These are phyloP conservation scores for Hyaloscypha hepaticicola DNA, from an alignment of 495 filamentous ascomycete species.

Conservation along the genomic window DNA sequence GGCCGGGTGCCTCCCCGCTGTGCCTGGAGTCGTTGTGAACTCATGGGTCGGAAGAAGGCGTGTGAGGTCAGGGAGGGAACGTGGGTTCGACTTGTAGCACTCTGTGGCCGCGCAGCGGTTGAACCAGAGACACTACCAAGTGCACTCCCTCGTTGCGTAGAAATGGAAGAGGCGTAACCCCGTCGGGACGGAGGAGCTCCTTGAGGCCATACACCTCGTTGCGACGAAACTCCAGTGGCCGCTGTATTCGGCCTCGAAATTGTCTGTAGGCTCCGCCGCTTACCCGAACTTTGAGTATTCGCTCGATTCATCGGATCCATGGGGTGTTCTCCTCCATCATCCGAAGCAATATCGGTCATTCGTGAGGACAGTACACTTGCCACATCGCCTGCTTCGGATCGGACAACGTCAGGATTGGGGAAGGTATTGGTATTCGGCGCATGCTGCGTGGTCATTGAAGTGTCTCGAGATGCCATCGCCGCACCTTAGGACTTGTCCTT, in stretches of 20 bases:
- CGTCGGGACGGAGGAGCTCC: slow-evolving; percentile 45
- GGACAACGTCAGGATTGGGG: slow-evolving; percentile 39
- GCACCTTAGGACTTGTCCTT: slow-evolving; percentile 28
- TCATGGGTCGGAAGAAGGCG: slow-evolving; percentile 96
- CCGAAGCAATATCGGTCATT: slow-evolving; percentile 73
- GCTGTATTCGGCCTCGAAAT: slow-evolving; percentile 37
- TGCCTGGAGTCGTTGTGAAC: slow-evolving; percentile 89
- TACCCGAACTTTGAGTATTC: slow-evolving; percentile 31
- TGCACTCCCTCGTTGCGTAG: slow-evolving; percentile 24
- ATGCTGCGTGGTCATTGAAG: slow-evolving; percentile 35
- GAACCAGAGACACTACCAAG: slow-evolving; percentile 41
- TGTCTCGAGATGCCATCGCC: slow-evolving; percentile 29
- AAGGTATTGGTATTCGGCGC: slow-evolving; percentile 40
- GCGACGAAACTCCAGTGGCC: slow-evolving; percentile 49
- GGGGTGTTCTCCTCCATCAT: slow-evolving; percentile 41
- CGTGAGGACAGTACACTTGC: slow-evolving; percentile 78
- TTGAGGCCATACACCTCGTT: slow-evolving; percentile 48
- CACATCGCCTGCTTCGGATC: slow-evolving; percentile 36
- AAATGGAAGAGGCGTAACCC: slow-evolving; percentile 12
- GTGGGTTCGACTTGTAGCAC: slow-evolving; percentile 75
- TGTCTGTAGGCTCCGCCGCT: slow-evolving; percentile 29
- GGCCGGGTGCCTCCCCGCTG: slow-evolving; percentile 64
- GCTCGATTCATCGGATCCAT: slow-evolving; percentile 34
- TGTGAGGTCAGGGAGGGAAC: slow-evolving; percentile 85
- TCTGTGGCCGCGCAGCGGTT: slow-evolving; percentile 52